These are phyloP conservation scores for Quercus agrifolia DNA, from an alignment of 306 rosid species.

Conservation along the genomic window DNA sequence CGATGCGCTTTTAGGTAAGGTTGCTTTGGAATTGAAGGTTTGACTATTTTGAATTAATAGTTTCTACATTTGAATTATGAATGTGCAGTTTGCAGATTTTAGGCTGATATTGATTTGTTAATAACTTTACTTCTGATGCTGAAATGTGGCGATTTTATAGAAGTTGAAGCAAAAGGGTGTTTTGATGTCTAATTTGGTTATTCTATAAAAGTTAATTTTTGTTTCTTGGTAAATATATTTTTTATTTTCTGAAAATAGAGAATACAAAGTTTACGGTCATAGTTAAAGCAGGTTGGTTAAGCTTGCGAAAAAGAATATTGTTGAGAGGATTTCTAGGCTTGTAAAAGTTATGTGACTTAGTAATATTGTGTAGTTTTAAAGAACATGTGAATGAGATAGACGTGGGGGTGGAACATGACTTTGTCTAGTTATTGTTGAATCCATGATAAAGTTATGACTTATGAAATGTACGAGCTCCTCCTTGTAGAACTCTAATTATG, in stretches of 20 bases:
- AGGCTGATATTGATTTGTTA: conserved; percentile 8
- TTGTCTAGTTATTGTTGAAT: not conserved
- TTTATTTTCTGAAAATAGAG: not conserved
- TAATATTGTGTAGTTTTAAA: not conserved
- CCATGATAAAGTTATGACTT: not conserved
- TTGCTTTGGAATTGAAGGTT: not conserved
- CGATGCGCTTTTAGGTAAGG: conserved; percentile 79
- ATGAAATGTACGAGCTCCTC: not conserved
- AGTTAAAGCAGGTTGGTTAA: not conserved
- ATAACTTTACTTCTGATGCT: not conserved
- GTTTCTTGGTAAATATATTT: not conserved
- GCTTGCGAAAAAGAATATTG: not conserved
- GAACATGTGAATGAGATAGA: not conserved
- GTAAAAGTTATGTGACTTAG: not conserved
- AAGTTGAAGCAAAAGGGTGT: not conserved
- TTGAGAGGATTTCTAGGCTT: not conserved
- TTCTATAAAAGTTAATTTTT: not conserved
- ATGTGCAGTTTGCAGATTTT: not conserved
- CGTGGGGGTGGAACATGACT: not conserved
- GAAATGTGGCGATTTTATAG: not conserved
- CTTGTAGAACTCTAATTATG: not conserved
- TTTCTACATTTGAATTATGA: not conserved
- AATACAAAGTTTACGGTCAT: not conserved
- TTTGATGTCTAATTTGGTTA: not conserved
- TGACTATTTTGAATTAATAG: not conserved